Evolutionary conservation across 2,329 filamentous ascomycete species (phyloP), one percentile per base, ranked within the genome.

Genomic region (Epichloe sp.): DNA sequence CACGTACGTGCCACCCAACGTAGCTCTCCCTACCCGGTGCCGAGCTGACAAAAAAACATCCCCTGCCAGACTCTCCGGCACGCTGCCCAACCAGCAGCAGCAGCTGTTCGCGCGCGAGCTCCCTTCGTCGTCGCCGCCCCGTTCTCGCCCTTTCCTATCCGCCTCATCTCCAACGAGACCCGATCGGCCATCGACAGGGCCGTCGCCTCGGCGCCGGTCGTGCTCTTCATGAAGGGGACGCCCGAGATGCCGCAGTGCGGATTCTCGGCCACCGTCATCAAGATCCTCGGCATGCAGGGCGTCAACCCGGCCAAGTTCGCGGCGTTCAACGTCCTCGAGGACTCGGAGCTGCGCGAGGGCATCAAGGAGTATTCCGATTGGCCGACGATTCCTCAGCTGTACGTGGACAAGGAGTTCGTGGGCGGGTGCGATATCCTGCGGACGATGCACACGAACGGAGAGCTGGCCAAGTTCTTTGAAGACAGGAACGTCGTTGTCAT

Each of bases 301-400:
- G 89, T 98, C 55, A 87, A 97, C 71, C 93, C 93, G 15, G 77
- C 79, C 57, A 97, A 97, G 73, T 98, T 98, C 66, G 87, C 89
- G n/a, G 91, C 93, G 7, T 96, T 95, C 71, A 97, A 98, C 70
- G 93, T 98, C 40, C 71, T 98, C 52, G 93, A 97, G 71, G 90
- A 97, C 67, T 70, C 85, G 4, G 90, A 94, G 65, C 70, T 98
- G 64, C 81, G 93, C 60, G 74, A 83, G 70, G 91, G 93, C 49
- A 95, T 98, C 73, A 98, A 98, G 73, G 91, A 98, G 71, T 98
- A 93, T 75, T 95, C 90, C 2, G 93, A 97, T 66, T 98, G 93
- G 93, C 93, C 93, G 14, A 98, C 93, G 19, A 97, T 98, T 65
- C 93, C 93, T 6, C 93, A 98, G 69, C 77, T 98, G 17, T 98